Evolutionary conservation across 192 early-diverging fungal species (phyloP).

Genomic region (Coemansia nantahalensis): DNA sequence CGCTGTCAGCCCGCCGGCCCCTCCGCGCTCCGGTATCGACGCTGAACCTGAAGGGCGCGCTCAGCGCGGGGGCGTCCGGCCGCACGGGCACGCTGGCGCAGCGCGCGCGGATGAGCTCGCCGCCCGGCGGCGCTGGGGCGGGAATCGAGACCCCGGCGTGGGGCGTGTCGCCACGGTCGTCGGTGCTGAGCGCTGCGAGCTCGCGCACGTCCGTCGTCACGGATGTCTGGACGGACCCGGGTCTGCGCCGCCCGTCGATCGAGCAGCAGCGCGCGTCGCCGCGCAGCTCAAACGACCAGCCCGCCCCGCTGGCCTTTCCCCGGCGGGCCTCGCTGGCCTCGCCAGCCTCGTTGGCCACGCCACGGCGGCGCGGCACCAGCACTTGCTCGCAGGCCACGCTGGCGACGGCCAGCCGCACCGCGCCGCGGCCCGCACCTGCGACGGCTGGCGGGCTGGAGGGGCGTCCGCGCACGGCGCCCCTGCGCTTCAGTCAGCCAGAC

Average conservation of each 20-base stretch:
- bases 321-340: too few species aligned
- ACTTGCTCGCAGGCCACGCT: background rate
- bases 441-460: too few species aligned
- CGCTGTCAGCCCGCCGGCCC: background rate
- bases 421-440: too few species aligned
- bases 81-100: too few species aligned
- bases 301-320: too few species aligned
- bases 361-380: conserved; percentile 8
- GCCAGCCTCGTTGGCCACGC: too few species aligned
- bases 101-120: too few species aligned
- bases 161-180: background rate
- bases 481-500: too few species aligned
- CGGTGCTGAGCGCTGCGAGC: conserved; percentile 1
- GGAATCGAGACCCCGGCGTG: too few species aligned
- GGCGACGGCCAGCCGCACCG: too few species aligned
- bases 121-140: too few species aligned
- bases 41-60: background rate
- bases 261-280: background rate
- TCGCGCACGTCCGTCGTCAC: background rate
- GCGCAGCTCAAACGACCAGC: conserved; percentile 18
- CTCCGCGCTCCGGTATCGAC: background rate
- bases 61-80: background rate
- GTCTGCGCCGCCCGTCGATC: background rate
- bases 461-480: too few species aligned
- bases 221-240: background rate